Percentiles rank a stretch among this genome's conserved stretches.
phyloP scores from a whole-genome alignment of 805 yeast species.

The Yarrowia hollandica region DNA sequence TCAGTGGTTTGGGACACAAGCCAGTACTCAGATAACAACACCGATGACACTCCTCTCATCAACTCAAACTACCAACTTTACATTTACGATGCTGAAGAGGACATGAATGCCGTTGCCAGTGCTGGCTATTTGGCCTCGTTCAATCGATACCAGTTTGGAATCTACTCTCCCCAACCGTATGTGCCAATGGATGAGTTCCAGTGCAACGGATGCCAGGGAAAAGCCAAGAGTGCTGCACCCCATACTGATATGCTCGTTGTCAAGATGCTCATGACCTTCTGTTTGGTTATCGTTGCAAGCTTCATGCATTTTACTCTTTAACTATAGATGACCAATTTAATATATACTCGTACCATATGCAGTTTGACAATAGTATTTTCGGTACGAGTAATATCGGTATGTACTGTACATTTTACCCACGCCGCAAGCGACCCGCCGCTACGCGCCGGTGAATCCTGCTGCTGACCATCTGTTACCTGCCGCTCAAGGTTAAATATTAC shows the following conservation, averaged over 20 bases:
- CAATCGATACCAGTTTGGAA: conserved; percentile 40
- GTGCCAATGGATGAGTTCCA: conserved; percentile 32
- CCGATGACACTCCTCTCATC: conserved; percentile 33
- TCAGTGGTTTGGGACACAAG: conserved; percentile 44
- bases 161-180: conserved; percentile 44
- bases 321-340: conserved; percentile 2
- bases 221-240: conserved; percentile 22
- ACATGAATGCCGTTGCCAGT: conserved; percentile 37
- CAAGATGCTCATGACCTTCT: conserved; percentile 23
- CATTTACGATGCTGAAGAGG: conserved; percentile 42
- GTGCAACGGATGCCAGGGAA: conserved; percentile 22
- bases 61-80: conserved; percentile 44
- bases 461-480: too few relatives aligned
- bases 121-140: conserved; percentile 44
- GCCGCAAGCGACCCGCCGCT: too few relatives aligned
- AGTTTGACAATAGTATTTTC: too few relatives aligned
- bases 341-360: too few relatives aligned
- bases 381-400: too few relatives aligned
- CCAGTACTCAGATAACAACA: conserved; percentile 35
- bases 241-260: conserved; percentile 4
- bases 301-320: conserved; percentile 17
- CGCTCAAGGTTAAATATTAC: too few relatives aligned
- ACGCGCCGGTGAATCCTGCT: too few relatives aligned
- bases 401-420: too few relatives aligned
- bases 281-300: conserved; percentile 10